Evolutionary conservation across 768 basidiomycete genomes (phyloP), one percentile per base, ranked within the genome.

Genomic region (Nevesoporus exiguus): DNA sequence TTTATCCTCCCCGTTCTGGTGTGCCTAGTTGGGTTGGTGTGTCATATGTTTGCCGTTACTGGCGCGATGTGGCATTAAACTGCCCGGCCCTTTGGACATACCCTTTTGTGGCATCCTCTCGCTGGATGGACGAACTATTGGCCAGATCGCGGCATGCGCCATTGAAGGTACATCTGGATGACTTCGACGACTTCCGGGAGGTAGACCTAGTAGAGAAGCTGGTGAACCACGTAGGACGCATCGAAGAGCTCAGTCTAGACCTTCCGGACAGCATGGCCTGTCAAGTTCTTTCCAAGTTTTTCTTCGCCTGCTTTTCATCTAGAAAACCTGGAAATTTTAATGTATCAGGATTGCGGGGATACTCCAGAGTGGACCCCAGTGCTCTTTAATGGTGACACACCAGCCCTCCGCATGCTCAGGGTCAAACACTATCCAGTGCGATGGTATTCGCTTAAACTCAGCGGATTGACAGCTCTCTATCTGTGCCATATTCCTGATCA

Each of bases 381-480:
- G 10, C 25, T 11, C 9, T 37, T 42, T 36, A 7, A 36, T 29
- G 41, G 47, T 27, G 41, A 36, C 21, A 37, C 21, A 11, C 41
- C 53, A 6, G 34, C 41, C 11, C 54, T 51, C 10, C 54, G 24
- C 31, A 50, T 33, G 5, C 27, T 49, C 5, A 14, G 7, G 13
- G 17, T 55, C n/a, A 4, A 5, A 3, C 2, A 7, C 5, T 34
- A 9, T 37, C 33, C 33, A 1, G 5, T 47, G 11, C 39, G 17
- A 5, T 53, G 39, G 55, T 17, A 30, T 10, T 41, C 21, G 5
- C n/a, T 57, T 29, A 22, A n/a, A 7, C 48, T 43, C 22, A 44
- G 48, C 31, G 61, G 67, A 34, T 70, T 79, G 14, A 71, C 68
- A 3, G 64, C 64, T 41, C 65, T 80, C 24, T 66, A 62, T 36